Percentiles rank a stretch among this genome's conserved stretches.
phyloP scores from a whole-genome alignment of 1,139 yeast genomes.

The Keqinozyma sinolaborantium region DNA sequence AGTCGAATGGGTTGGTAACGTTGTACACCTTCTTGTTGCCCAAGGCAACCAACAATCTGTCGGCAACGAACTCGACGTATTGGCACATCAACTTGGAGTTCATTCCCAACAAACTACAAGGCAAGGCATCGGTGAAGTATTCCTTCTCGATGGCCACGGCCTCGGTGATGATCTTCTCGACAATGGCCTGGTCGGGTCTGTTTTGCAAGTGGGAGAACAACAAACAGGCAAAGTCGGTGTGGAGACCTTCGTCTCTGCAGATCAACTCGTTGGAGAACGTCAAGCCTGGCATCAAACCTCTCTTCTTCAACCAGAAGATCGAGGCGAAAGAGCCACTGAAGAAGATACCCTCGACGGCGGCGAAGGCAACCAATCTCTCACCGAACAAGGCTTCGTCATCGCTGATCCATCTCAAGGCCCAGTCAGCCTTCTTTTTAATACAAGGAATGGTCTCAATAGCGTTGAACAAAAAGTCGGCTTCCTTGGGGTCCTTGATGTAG shows the following conservation, averaged over 20 bases:
- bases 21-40: slow-evolving; percentile 90
- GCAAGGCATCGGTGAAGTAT: slow-evolving; percentile 90
- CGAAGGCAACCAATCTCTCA: slow-evolving; percentile 96
- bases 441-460: slow-evolving; percentile 94
- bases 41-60: slow-evolving; percentile 81
- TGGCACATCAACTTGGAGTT: slow-evolving; percentile 90
- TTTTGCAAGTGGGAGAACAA: slow-evolving; percentile 88
- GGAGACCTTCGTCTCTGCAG: slow-evolving; percentile 97
- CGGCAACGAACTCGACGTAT: slow-evolving; percentile 97
- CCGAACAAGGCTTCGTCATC: slow-evolving; percentile 85
- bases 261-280: slow-evolving; percentile 95
- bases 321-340: slow-evolving; percentile 98
- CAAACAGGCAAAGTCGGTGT: slow-evolving; percentile 96
- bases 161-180: slow-evolving; percentile 85
- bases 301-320: slow-evolving; percentile 95
- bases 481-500: slow-evolving; percentile 92
- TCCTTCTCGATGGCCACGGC: slow-evolving; percentile 94
- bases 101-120: slow-evolving; percentile 91
- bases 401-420: slow-evolving; percentile 96
- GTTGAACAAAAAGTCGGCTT: slow-evolving; percentile 82
- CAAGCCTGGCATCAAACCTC: slow-evolving; percentile 98
- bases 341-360: slow-evolving; percentile 98
- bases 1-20: slow-evolving; percentile 92
- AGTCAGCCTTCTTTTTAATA: slow-evolving; percentile 93
- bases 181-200: slow-evolving; percentile 77